A percentile compares a stretch with the other conserved stretches of the same genome.
These are phyloP conservation scores for Chimonanthus praecox DNA, from an alignment of 164 flowering plant genomes.

Conservation along the genomic window DNA sequence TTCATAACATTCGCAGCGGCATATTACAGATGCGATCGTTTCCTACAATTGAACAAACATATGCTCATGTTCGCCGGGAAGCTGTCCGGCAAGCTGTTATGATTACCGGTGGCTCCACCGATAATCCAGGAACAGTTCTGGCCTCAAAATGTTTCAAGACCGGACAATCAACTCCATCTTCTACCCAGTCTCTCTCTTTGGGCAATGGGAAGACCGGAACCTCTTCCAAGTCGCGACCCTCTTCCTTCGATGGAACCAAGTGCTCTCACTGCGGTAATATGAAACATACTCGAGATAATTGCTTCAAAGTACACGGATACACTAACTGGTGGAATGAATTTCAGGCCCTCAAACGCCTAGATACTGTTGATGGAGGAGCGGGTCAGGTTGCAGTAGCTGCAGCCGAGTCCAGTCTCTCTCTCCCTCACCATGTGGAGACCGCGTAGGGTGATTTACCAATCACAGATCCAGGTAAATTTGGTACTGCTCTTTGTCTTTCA, in stretches of 20 bases:
- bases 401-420: not conserved
- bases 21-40: too few species aligned
- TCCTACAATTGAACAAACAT: too few species aligned
- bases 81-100: too few species aligned
- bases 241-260: not conserved
- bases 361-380: not conserved
- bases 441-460: not conserved
- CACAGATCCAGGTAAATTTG: not conserved
- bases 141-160: too few species aligned
- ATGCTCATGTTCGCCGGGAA: too few species aligned
- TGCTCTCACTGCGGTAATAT: not conserved
- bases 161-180: too few species aligned
- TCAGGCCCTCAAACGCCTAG: not conserved
- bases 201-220: too few species aligned
- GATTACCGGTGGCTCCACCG: too few species aligned
- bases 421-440: not conserved
- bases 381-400: not conserved
- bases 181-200: too few species aligned
- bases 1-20: too few species aligned
- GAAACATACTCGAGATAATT: not conserved
- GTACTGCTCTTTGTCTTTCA: not conserved
- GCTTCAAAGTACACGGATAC: not conserved
- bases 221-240: too few species aligned
- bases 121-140: too few species aligned
- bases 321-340: not conserved